Evolutionary conservation across 208 protist species (phyloP).

Genomic region (Trypanosoma mega): DNA sequence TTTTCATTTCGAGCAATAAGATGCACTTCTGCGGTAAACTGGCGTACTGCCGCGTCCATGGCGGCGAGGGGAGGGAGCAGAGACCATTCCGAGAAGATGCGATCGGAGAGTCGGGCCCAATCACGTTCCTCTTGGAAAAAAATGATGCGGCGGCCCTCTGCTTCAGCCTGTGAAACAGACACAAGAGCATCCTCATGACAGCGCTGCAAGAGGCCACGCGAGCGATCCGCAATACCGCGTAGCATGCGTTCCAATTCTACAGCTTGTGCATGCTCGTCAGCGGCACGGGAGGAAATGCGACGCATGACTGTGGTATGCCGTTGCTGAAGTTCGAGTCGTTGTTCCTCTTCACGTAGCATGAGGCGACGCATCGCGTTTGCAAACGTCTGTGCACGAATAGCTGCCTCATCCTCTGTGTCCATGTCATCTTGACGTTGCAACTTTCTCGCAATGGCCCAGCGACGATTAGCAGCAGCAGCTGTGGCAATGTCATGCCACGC

Average conservation of each 20-base stretch:
- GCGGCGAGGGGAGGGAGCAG: too few species aligned
- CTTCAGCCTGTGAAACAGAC: constrained; percentile 11
- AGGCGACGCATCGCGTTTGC: background rate
- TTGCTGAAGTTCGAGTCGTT: constrained; percentile 12
- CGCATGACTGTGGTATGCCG: background rate
- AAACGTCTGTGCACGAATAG: background rate
- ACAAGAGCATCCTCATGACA: constrained; percentile 5
- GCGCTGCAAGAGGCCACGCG: constrained; percentile 7
- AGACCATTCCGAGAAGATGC: too few species aligned
- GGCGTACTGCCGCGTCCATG: constrained; percentile 11
- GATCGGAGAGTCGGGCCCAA: too few species aligned
- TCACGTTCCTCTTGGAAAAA: constrained; percentile 10
- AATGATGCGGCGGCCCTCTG: constrained; percentile 6
- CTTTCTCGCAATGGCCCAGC: too few species aligned
- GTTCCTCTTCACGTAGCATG: constrained; percentile 17
- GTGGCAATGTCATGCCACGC: background rate
- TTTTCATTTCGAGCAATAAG: constrained; percentile 16
- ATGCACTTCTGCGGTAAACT: constrained; percentile 13
- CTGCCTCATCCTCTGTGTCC: background rate
- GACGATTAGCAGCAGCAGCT: background rate
- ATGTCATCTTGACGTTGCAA: background rate
- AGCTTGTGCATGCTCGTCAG: constrained; percentile 9
- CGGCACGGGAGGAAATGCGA: background rate
- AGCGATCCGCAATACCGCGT: constrained; percentile 10
- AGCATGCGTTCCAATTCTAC: constrained; percentile 11